Base-by-base conservation (phyloP, 495 filamentous ascomycete genomes). In the Polyplosphaeria fusca region DNA sequence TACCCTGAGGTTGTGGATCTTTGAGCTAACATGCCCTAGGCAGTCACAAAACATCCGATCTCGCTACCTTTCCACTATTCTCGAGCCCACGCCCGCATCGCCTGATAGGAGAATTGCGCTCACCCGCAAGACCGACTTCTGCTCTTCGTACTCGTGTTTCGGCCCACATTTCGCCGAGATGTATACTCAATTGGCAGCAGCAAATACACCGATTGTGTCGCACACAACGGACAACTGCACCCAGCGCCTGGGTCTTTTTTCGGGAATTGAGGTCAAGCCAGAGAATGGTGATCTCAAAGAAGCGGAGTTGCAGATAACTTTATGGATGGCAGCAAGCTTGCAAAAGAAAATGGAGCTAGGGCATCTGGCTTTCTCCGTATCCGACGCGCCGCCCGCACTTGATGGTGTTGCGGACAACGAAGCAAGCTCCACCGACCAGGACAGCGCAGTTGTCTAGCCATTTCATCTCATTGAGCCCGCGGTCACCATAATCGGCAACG, bases 181-280 rank as follows among this genome's bases (percentile, higher is more conserved):
- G 27, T 58, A 58, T 35, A 52, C 30, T 14, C 30, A 43, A 47
- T 47, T 58, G 37, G 55, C 52, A 47, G 55, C 20, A 58, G 45
- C 26, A 13, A 57, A 58, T 16, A 25, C 49, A 23, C 32, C 35
- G 18, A 20, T 50, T 13, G 43, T 46, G 22, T 50, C 32, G 47
- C 47, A 58, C 39, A 58, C 55, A 35, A 41, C 32, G 28, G 49
- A 58, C 47, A 50, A 50, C 24, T 58, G 28, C 47, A 58, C 47
- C 26, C 19, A 55, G 37, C 55, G 55, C 30, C 24, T 40, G n/a
- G 55, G 27, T 14, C 47, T 58, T 37, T 58, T 58, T 32, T 58
- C 32, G 20, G 55, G 55, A 35, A 58, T 52, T 23, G 32, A 58
- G 55, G 55, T 58, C 30, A 58, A 58, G 47, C 55, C 47, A 50